Conservation (phyloP, 2,329 filamentous ascomycete genomes). For the Verticillium dahliae region DNA sequence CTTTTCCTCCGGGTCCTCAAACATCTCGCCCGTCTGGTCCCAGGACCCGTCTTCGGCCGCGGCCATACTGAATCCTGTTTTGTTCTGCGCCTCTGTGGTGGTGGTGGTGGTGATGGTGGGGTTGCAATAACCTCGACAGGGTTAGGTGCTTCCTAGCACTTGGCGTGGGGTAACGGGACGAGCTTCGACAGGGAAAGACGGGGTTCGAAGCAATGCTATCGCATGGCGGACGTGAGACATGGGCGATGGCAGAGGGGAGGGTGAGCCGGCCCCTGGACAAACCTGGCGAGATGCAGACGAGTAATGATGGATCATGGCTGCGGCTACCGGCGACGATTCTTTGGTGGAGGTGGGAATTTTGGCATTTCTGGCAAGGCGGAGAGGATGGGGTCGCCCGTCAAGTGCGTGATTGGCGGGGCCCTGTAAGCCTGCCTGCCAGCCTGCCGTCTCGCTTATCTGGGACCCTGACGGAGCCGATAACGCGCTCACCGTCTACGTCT, state of each 20-base stretch:
- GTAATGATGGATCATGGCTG: too few relatives aligned
- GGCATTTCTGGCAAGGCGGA: too few relatives aligned
- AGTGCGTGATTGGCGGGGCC: too few relatives aligned
- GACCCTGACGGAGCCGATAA: too few relatives aligned
- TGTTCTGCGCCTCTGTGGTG: background rate
- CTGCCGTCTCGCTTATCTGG: too few relatives aligned
- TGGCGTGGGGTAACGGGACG: background rate
- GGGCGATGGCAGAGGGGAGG: background rate
- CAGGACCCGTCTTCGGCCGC: conserved; percentile 38
- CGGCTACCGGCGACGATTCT: too few relatives aligned
- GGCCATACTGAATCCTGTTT: background rate
- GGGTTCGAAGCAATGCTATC: background rate
- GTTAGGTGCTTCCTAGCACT: background rate
- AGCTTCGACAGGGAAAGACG: background rate
- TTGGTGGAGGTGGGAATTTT: too few relatives aligned
- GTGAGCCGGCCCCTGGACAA: too few relatives aligned
- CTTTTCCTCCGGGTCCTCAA: conserved; percentile 73
- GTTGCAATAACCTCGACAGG: background rate
- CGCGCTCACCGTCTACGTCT: too few relatives aligned
- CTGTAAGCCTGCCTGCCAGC: too few relatives aligned
- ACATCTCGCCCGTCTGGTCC: conserved; percentile 57
- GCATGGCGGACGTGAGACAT: background rate
- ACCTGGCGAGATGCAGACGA: too few relatives aligned
- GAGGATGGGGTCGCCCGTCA: too few relatives aligned
- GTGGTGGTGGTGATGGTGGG: background rate